Evolutionary conservation across 352 stramenopile genomes (phyloP).

Genomic region (Hyaloperonospora brassicae): DNA sequence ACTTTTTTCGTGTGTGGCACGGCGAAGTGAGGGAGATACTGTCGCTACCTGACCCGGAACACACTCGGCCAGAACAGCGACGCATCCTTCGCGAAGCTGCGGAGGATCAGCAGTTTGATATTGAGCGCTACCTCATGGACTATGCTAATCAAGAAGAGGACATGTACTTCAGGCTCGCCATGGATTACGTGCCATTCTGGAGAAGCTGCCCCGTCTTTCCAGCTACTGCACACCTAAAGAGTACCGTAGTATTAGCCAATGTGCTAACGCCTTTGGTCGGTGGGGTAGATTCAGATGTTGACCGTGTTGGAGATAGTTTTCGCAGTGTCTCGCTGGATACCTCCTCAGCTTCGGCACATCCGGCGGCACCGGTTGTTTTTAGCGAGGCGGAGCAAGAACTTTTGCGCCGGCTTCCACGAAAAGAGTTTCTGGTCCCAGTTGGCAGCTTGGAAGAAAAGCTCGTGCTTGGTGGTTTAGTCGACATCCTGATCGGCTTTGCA

Average conservation of each 20-base stretch:
- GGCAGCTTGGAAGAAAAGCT: conserved; percentile 47
- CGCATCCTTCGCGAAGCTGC: conserved; percentile 58
- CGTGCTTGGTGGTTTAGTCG: conserved; percentile 81
- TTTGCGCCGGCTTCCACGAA: conserved; percentile 56
- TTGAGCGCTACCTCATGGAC: conserved; percentile 94
- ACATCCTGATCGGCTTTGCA: conserved; percentile 92
- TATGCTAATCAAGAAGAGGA: conserved; percentile 87
- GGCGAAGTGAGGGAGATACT: conserved; percentile 89
- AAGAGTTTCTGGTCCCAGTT: conserved; percentile 68
- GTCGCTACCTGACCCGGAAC: conserved; percentile 87
- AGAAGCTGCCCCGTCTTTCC: conserved; percentile 29
- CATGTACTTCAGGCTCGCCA: conserved; percentile 88
- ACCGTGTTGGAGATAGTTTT: conserved; percentile 18
- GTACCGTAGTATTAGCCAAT: conserved; percentile 4
- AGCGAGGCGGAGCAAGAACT: conserved; percentile 67
- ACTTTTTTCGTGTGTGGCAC: conserved; percentile 90
- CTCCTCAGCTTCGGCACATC: conserved; percentile 2
- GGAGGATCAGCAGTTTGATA: conserved; percentile 92
- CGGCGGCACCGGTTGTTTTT: conserved; percentile 21
- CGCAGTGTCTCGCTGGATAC: conserved; percentile 20
- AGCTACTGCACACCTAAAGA: conserved; percentile 1
- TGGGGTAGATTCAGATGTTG: conserved; percentile 28
- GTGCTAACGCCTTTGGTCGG: conserved; percentile 27
- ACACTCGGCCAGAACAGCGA: conserved; percentile 61
- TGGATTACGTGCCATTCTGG: conserved; percentile 90